These are phyloP conservation scores for Eutrema heterophyllum DNA, from an alignment of 345 rosid species.

Conservation along the genomic window DNA sequence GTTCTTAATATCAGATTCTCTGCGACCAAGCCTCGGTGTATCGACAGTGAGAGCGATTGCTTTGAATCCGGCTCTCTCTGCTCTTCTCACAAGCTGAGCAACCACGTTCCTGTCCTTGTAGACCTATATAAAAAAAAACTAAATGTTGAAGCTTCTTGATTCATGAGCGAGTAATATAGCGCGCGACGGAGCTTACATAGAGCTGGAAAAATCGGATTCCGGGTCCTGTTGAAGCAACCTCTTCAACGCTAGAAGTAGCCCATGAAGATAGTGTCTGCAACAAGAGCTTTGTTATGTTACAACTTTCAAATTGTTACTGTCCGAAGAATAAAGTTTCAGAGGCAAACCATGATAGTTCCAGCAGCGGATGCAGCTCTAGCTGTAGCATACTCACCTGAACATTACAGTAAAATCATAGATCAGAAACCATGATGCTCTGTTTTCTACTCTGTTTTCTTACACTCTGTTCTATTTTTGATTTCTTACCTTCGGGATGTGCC, in stretches of 20 bases:
- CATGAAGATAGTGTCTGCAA: slow-evolving; percentile 72
- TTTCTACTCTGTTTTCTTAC: neutral
- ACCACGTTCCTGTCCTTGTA: slow-evolving; percentile 68
- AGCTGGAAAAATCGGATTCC: slow-evolving; percentile 85
- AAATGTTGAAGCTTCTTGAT: neutral
- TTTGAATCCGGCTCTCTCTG: slow-evolving; percentile 82
- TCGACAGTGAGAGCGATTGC: slow-evolving; percentile 90
- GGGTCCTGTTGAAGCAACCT: slow-evolving; percentile 84
- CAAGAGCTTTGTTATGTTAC: neutral
- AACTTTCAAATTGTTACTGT: neutral
- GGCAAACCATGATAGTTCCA: slow-evolving; percentile 60
- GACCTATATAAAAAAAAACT: slow-evolving; percentile 33
- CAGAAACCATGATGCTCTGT: slow-evolving; percentile 1
- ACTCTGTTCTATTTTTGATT: neutral
- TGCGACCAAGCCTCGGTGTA: slow-evolving; percentile 77
- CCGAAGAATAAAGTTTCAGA: neutral
- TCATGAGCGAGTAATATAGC: neutral
- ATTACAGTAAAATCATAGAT: neutral
- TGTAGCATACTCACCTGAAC: slow-evolving; percentile 73
- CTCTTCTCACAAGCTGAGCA: slow-evolving; percentile 74
- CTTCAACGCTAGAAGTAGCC: slow-evolving; percentile 86
- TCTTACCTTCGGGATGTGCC: slow-evolving; percentile 82
- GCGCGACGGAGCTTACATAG: slow-evolving; percentile 46
- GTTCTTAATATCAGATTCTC: slow-evolving; percentile 52
- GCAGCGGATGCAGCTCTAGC: slow-evolving; percentile 82